Conservation (phyloP, 2,329 filamentous ascomycete genomes). For the Cladophialophora psammophila region DNA sequence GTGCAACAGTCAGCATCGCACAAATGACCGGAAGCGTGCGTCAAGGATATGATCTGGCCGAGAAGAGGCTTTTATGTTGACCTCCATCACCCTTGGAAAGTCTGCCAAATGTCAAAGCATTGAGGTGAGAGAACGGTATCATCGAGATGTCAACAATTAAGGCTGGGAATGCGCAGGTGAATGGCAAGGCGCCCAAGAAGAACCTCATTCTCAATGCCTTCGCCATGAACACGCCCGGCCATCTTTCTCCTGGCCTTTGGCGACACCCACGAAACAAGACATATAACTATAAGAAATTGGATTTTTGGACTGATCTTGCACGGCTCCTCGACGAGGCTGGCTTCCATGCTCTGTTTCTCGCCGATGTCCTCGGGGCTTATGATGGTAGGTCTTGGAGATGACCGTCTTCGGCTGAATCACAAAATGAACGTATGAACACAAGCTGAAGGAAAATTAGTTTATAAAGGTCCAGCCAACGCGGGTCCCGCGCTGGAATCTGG, state of each 20-base stretch:
- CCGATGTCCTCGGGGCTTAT: conserved; percentile 51
- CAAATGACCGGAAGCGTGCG: background rate
- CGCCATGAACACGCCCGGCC: conserved; percentile 56
- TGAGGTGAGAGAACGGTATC: background rate
- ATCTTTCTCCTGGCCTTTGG: conserved; percentile 55
- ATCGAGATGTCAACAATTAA: conserved; percentile 6
- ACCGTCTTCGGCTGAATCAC: background rate
- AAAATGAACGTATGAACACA: background rate
- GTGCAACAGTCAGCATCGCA: conserved; percentile 4
- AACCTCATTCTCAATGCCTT: conserved; percentile 58
- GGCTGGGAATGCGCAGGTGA: conserved; percentile 3
- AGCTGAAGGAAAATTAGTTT: conserved; percentile 39
- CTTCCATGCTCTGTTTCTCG: conserved; percentile 61
- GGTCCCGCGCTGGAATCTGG: conserved; percentile 49
- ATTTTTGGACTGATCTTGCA: conserved; percentile 58
- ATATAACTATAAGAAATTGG: conserved; percentile 51
- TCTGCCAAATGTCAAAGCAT: background rate
- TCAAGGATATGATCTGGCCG: background rate
- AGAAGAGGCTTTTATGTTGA: conserved; percentile 4
- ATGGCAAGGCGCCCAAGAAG: conserved; percentile 23
- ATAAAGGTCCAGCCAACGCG: conserved; percentile 52
- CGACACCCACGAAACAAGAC: conserved; percentile 48
- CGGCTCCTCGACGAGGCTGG: conserved; percentile 57
- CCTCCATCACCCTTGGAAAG: background rate
- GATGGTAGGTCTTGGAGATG: conserved; percentile 21